Conservation (phyloP, 1,139 yeast species). For the Protomyces inundatus region DNA sequence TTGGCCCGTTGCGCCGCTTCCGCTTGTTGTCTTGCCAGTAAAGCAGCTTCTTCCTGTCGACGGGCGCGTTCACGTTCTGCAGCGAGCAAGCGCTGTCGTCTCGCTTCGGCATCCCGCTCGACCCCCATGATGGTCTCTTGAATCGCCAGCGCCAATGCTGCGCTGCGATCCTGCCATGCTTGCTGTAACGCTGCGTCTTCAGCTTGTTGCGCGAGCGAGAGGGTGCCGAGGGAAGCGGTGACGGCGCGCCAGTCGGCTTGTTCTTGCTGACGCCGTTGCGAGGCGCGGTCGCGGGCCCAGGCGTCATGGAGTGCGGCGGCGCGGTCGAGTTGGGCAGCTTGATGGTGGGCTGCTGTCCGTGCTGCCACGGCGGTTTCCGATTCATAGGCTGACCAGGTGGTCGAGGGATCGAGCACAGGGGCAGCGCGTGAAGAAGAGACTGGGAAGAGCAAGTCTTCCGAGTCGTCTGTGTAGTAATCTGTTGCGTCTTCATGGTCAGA, state of each 20-base stretch:
- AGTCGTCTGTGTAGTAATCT: conserved; percentile 17
- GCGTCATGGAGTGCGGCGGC: background rate
- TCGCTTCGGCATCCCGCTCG: conserved; percentile 5
- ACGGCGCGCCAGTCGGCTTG: background rate
- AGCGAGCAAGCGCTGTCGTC: conserved; percentile 1
- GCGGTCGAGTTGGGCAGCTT: conserved; percentile 3
- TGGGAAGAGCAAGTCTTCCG: conserved; percentile 25
- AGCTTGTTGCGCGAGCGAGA: background rate
- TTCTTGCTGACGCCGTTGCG: background rate
- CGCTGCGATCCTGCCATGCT: background rate
- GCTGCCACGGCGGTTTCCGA: conserved; percentile 6
- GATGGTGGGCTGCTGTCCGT: conserved; percentile 3
- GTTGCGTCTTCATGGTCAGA: background rate
- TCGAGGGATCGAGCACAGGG: background rate
- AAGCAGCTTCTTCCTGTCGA: conserved; percentile 4
- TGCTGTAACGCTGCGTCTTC: conserved; percentile 5
- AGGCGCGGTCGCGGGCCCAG: background rate
- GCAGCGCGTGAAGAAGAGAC: background rate
- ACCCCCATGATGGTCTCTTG: background rate
- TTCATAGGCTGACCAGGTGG: conserved; percentile 4
- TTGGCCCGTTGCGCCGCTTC: conserved; percentile 24
- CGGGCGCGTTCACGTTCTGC: background rate
- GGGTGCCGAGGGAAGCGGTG: background rate
- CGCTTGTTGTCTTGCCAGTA: background rate
- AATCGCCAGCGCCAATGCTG: conserved; percentile 1